Evolutionary conservation across 768 basidiomycete genomes (phyloP), one percentile per base, ranked within the genome.

Genomic region (Cystoderma amianthinum): DNA sequence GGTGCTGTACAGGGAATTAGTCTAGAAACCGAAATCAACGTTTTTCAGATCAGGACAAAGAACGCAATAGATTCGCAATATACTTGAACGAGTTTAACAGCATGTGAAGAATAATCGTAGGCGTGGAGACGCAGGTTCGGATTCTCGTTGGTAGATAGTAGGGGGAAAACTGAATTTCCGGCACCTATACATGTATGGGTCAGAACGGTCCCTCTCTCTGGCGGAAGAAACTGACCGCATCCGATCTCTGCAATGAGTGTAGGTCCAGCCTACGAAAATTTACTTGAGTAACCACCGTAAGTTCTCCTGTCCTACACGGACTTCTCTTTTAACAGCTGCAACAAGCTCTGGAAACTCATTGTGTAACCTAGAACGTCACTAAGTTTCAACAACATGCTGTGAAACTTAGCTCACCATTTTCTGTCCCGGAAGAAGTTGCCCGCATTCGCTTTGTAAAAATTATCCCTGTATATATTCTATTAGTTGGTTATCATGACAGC

Each of bases 301-400:
- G n/a, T n/a, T n/a, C n/a, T n/a, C n/a, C n/a, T n/a, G n/a, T n/a
- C n/a, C n/a, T n/a, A n/a, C n/a, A n/a, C n/a, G n/a, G n/a, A 88
- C 88, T 48, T 84, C 76, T 2, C 77, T 65, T 47, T 80, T 68
- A 10, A 84, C 74, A 1, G 84, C 82, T 9, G 71, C 71, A 18
- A 85, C 65, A 16, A 98, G 72, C 53, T 97, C 93, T 0, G 87
- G 88, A 53, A 98, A 98, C 59, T 99, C 96, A n/a, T 89, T 79
- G 50, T 87, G 78, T 21, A 98, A 69, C 95, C 84, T 87, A 48
- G 20, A 41, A 39, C 9, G 18, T 36, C 18, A 19, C 16, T 36
- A 16, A 6, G 7, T 15, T 9, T 6, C n/a, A 6, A n/a, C 24
- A 19, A 37, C 15, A 32, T 34, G 4, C 21, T 16, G 19, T 19